Evolutionary conservation across 2,329 filamentous ascomycete species (phyloP), one percentile per base, ranked within the genome.

Genomic region (Fusarium hainanense): DNA sequence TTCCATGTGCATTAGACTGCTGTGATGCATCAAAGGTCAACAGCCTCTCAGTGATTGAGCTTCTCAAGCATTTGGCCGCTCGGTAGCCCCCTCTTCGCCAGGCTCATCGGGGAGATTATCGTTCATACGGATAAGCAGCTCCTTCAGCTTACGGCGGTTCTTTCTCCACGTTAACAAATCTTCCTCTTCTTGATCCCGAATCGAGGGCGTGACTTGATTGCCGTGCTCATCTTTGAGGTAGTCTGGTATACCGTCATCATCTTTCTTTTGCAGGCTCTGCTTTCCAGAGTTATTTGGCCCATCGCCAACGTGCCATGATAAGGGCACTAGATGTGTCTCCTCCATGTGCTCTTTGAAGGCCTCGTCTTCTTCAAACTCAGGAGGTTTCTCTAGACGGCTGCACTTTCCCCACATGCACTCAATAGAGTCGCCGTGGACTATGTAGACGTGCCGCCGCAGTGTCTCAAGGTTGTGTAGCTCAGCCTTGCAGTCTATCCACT

Each of bases 391-490:
- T 18, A 48, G 30, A 25, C 42, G 43, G 1, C 56, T 70, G 59
- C 80, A 82, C 10, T 74, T 74, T 10, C 73, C 76, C 80, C 80
- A 82, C 0, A 61, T 59, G 44, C 79, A 82, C 13, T 48, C n/a
- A 4, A 43, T 25, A 16, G 56, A 58, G n/a, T 65, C 44, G 2
- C 69, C 80, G 73, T 91, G 89, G 4, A 89, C 81, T 16, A 82
- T 70, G 20, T 77, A 74, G 16, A 90, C 77, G 68, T 91, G 89
- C 58, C 79, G 80, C 25, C 85, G 81, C 42, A 91, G 76, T 12
- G 88, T 90, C 14, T 86, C 85, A 59, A 89, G 77, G 71, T 91
- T 91, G 52, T 90, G 87, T 47, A 91, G 79, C 77, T 90, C 86
- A 6, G 88, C 88, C 30, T 81, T 82, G 72, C 89, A 91, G 0